Percentiles rank a stretch among this genome's conserved stretches.
Evolutionary conservation across 148 eudicot genomes (phyloP).

Genomic region (Drosera capensis): DNA sequence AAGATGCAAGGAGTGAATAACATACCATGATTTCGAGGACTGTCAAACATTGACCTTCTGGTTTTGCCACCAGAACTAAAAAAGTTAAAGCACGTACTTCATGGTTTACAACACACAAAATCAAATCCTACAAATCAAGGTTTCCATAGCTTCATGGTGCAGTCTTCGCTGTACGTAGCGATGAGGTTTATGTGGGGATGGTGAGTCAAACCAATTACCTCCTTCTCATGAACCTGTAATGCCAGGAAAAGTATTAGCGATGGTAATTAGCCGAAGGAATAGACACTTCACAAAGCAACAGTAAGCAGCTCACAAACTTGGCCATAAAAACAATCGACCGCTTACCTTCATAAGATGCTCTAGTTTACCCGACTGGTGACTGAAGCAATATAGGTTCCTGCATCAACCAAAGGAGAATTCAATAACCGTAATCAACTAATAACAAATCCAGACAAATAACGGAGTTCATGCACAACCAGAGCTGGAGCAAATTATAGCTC

Average conservation of each 20-base stretch:
- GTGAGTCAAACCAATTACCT: constrained; percentile 80
- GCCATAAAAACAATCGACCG: not conserved
- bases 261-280: no score
- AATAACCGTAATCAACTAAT: not conserved
- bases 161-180: constrained; percentile 75
- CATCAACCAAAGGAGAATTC: constrained; percentile 3
- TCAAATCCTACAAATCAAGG: constrained; percentile 36
- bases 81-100: no score
- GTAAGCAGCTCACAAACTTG: no score
- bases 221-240: constrained; percentile 91
- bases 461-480: no score
- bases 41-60: no score
- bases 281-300: no score
- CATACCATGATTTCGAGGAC: no score
- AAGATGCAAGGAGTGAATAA: no score
- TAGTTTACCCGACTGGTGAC: constrained; percentile 80
- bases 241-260: constrained; percentile 8
- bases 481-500: no score
- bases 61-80: no score
- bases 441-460: not conserved
- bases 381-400: constrained; percentile 94
- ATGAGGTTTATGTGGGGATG: constrained; percentile 90
- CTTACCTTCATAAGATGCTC: constrained; percentile 93
- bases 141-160: constrained; percentile 91
- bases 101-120: no score